Base-by-base conservation (phyloP, 2,329 filamentous ascomycete species). In the Fusarium secorum region DNA sequence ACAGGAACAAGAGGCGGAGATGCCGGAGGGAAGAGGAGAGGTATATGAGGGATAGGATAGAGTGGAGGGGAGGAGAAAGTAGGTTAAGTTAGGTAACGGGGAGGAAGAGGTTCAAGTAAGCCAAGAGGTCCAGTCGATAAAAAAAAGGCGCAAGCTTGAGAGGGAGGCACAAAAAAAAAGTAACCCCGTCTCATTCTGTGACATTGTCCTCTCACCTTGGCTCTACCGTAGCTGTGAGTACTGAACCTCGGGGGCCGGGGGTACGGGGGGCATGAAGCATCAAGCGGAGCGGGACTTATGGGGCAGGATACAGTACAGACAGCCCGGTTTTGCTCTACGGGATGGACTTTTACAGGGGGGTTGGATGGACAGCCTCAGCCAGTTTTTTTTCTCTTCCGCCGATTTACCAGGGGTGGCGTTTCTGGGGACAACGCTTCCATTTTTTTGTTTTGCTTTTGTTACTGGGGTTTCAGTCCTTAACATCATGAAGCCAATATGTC, bases 11-110 rank as follows among this genome's bases (percentile, higher is more conserved):
- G 60, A 74, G 70, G 75, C 71, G 68, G 70, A 76, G 77, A 74
- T 78, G 78, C 76, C 70, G 74, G 71, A 78, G 78, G 79, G 76
- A 79, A 74, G 77, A 79, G 78, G 74, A 76, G 78, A 76, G 30
- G 59, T 69, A 69, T 72, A 69, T 56, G 78, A 80, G 71, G 52
- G 77, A 78, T 77, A 44, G 69, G 77, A 76, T 78, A 75, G 62
- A 65, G 77, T 75, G 63, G 64, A 73, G 75, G 36, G 52, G 38
- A 55, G 24, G 51, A 26, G 72, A 75, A 76, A 74, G 30, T 51
- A 51, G 46, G 30, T 35, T 20, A 51, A 11, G 30, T 51, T n/a
- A 45, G 28, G 60, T 71, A 69, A 73, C 24, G 64, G 73, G 74
- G 64, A 73, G 69, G 57, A 80, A 80, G 81, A 79, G 75, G 73